phyloP scores from a whole-genome alignment of 768 basidiomycete genomes.

The Suillus weaverae region DNA sequence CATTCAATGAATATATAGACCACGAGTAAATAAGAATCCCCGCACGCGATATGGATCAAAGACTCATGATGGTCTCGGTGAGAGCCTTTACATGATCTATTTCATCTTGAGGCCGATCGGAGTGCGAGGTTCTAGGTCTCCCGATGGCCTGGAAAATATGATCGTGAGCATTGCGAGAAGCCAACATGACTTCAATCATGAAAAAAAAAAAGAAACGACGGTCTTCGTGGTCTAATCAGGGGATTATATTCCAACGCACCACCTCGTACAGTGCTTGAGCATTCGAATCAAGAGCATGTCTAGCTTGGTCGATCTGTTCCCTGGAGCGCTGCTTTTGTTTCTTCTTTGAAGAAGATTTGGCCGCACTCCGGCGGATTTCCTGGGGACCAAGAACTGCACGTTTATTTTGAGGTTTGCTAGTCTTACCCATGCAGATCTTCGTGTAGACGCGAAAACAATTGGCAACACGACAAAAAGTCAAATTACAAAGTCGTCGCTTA shows the following conservation, averaged over 20 bases:
- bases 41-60: neutral
- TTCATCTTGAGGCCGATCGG: neutral
- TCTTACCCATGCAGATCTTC: neutral
- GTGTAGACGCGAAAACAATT: no score
- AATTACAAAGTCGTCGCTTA: neutral
- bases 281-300: conserved; percentile 29
- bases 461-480: no score
- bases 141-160: neutral
- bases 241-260: conserved; percentile 14
- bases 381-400: neutral
- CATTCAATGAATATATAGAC: neutral
- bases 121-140: neutral
- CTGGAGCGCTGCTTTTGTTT: conserved; percentile 22
- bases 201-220: no score
- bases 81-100: conserved; percentile 5
- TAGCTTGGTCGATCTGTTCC: conserved; percentile 23
- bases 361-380: conserved; percentile 6
- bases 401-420: neutral
- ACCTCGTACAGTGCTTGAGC: conserved; percentile 27
- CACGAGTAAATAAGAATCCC: no score
- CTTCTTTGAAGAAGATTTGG: conserved; percentile 21
- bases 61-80: conserved; percentile 1
- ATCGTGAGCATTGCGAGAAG: neutral
- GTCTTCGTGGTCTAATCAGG: neutral
- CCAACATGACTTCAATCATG: neutral